Evolutionary conservation across 805 yeast genomes (phyloP).

Genomic region (Pichia heedii): DNA sequence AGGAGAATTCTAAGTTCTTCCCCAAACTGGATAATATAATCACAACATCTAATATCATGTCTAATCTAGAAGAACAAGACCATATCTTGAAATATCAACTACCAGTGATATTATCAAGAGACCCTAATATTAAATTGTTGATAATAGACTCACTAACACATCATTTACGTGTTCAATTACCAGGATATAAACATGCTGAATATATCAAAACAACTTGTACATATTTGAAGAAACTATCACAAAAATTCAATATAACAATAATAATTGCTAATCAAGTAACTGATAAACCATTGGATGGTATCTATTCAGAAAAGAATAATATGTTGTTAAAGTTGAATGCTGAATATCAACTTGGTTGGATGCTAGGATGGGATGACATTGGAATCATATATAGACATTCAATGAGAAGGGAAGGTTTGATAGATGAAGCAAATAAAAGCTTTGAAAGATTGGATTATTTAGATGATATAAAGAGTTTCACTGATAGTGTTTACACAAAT

Average conservation of each 20-base stretch:
- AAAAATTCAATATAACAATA: constrained; percentile 43
- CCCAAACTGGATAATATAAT: constrained; percentile 29
- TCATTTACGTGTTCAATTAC: constrained; percentile 59
- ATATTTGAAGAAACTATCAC: constrained; percentile 42
- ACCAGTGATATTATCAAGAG: constrained; percentile 42
- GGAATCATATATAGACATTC: constrained; percentile 25
- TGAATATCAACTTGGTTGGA: constrained; percentile 64
- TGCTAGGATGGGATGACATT: constrained; percentile 62
- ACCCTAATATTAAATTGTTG: constrained; percentile 41
- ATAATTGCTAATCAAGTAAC: constrained; percentile 76
- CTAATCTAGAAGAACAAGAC: constrained; percentile 63
- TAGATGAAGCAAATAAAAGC: constrained; percentile 11
- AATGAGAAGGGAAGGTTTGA: constrained; percentile 11
- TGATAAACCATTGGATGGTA: constrained; percentile 39
- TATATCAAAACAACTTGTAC: constrained; percentile 37
- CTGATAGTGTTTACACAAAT: background rate
- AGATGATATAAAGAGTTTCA: constrained; percentile 9
- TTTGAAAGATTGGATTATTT: constrained; percentile 13
- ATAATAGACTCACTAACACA: constrained; percentile 80
- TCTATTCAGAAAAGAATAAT: constrained; percentile 17
- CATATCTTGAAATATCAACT: constrained; percentile 63
- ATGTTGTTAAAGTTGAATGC: constrained; percentile 32
- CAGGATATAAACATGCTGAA: constrained; percentile 33
- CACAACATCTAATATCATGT: constrained; percentile 21
- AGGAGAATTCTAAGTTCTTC: constrained; percentile 2